Evolutionary conservation across 2,329 filamentous ascomycete species (phyloP).

Genomic region (Karstenula rhodostoma): DNA sequence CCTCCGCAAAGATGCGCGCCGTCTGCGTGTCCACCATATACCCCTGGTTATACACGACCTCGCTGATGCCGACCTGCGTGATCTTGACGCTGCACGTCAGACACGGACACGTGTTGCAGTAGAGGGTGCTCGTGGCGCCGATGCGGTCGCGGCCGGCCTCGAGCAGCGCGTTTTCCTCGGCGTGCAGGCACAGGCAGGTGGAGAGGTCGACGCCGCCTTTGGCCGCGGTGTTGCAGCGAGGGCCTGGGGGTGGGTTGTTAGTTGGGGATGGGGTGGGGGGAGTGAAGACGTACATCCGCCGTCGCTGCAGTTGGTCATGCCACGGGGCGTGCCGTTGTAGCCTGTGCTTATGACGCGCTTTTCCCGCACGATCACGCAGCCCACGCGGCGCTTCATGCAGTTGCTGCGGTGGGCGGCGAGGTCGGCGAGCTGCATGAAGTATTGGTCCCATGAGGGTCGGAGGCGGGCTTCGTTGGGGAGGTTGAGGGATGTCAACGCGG

Average conservation of each 20-base stretch:
- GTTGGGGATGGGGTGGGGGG: neutral
- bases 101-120: conserved; percentile 96
- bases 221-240: conserved; percentile 80
- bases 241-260: conserved; percentile 47
- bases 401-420: conserved; percentile 90
- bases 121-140: conserved; percentile 80
- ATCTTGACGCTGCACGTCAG: conserved; percentile 99
- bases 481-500: conserved; percentile 76
- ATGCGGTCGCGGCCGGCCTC: conserved; percentile 94
- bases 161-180: conserved; percentile 94
- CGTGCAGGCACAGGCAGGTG: conserved; percentile 96
- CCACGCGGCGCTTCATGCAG: conserved; percentile 97
- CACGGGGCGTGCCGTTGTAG: conserved; percentile 96
- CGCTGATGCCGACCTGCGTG: conserved; percentile 91
- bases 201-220: conserved; percentile 76
- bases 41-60: conserved; percentile 92
- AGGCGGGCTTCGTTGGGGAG: conserved; percentile 81
- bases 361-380: conserved; percentile 88
- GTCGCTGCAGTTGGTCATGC: conserved; percentile 88
- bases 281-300: conserved; percentile 74
- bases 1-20: conserved; percentile 81
- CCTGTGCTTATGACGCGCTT: conserved; percentile 91
- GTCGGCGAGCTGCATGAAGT: conserved; percentile 97
- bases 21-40: conserved; percentile 92
- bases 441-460: conserved; percentile 92